phyloP scores from a whole-genome alignment of 345 rosid species.

The Turritis glabra region DNA sequence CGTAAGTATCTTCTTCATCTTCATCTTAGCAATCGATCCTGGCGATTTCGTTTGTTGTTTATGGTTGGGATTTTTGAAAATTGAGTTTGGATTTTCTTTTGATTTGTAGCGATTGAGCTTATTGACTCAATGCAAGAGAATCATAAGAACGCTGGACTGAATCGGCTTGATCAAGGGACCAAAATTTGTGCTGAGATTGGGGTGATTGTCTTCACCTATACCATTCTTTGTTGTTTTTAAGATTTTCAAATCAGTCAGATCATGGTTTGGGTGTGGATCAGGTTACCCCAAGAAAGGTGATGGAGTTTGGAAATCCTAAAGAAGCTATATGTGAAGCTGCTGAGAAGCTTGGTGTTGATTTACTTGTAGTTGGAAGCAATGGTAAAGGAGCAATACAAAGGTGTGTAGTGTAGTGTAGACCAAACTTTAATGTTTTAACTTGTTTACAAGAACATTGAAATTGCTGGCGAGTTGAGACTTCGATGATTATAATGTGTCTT shows the following conservation, averaged over 20 bases:
- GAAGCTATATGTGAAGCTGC: constrained; percentile 61
- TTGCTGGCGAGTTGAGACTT: not conserved
- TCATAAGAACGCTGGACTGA: constrained; percentile 42
- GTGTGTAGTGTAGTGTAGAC: too few species aligned
- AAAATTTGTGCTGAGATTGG: constrained; percentile 52
- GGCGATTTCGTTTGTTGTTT: not conserved
- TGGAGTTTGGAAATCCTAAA: constrained; percentile 61
- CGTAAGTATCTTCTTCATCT: constrained; percentile 39
- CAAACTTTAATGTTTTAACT: not conserved
- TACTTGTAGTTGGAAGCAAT: constrained; percentile 50
- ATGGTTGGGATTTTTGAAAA: not conserved
- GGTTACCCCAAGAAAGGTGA: constrained; percentile 54
- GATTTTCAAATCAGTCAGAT: not conserved
- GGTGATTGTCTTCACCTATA: constrained; percentile 38
- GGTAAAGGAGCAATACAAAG: constrained; percentile 44
- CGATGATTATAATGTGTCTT: not conserved
- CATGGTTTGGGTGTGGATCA: constrained; percentile 25
- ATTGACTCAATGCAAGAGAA: constrained; percentile 50
- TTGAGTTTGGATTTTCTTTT: not conserved
- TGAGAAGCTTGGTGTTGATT: constrained; percentile 54
- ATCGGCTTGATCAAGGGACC: constrained; percentile 48
- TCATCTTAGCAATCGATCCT: not conserved
- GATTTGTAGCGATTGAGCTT: constrained; percentile 57
- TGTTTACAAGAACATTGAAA: not conserved
- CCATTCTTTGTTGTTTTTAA: not conserved